Evolutionary conservation across 495 filamentous ascomycete species (phyloP).

Genomic region (Penicillium paxilli): DNA sequence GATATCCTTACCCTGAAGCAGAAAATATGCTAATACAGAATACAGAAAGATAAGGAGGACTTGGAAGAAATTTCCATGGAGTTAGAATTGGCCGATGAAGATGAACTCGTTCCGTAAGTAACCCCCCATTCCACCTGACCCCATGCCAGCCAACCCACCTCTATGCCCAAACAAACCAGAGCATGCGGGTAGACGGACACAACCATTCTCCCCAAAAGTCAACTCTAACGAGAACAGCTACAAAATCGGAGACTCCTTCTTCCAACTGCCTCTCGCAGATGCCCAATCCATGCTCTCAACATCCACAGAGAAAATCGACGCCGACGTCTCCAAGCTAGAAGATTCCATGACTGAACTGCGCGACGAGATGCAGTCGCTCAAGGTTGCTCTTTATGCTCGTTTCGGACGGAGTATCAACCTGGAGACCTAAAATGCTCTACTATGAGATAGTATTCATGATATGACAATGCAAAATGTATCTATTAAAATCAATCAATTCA

Average conservation of each 20-base stretch:
- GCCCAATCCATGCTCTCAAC: constrained; percentile 79
- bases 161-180: background rate
- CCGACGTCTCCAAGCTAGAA: constrained; percentile 73
- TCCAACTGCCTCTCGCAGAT: constrained; percentile 78
- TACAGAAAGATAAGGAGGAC: constrained; percentile 96
- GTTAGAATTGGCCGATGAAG: constrained; percentile 93
- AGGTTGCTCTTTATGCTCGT: constrained; percentile 87
- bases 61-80: constrained; percentile 89
- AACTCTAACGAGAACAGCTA: constrained; percentile 58
- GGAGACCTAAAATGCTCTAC: constrained; percentile 63
- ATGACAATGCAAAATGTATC: background rate
- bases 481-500: background rate
- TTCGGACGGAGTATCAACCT: constrained; percentile 96
- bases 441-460: background rate
- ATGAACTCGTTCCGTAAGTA: constrained; percentile 83
- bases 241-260: constrained; percentile 94
- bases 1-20: background rate
- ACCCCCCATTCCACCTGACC: background rate
- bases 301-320: constrained; percentile 69
- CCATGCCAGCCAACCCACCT: no score
- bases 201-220: no score
- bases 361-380: constrained; percentile 86
- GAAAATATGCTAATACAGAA: background rate
- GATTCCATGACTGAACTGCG: constrained; percentile 68
- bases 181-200: background rate